A percentile compares a stretch with the other conserved stretches of the same genome.
phyloP scores from a whole-genome alignment of 345 rosid genomes.

The Boechera stricta region DNA sequence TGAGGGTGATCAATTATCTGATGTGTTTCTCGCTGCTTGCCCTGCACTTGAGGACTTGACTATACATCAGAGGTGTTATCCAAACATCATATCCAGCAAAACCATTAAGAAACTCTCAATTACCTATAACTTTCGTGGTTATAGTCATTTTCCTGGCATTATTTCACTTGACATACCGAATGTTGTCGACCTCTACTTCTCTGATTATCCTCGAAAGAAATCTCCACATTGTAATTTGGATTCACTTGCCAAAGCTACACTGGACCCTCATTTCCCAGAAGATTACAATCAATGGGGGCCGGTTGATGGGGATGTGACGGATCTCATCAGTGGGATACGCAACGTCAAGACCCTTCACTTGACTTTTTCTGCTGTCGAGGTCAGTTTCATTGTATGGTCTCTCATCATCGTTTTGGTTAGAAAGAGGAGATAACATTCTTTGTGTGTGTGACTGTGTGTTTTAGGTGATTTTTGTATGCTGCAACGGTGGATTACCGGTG shows the following conservation, averaged over 20 bases:
- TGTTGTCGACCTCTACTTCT: background rate
- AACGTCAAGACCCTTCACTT: background rate
- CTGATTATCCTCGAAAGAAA: background rate
- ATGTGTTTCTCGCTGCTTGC: background rate
- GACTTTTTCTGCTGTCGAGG: background rate
- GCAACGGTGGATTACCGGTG: background rate
- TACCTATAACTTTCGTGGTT: background rate
- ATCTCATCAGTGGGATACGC: background rate
- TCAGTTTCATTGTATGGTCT: background rate
- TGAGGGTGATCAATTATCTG: background rate
- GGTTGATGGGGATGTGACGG: background rate
- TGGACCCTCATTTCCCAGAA: background rate
- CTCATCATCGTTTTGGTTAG: background rate
- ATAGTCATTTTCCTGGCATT: rapidly evolving
- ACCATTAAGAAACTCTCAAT: background rate
- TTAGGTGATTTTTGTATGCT: background rate
- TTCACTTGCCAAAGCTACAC: background rate
- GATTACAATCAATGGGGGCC: background rate
- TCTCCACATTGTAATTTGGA: background rate
- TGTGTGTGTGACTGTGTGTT: background rate
- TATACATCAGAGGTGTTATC: background rate
- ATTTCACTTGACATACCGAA: background rate
- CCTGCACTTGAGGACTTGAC: background rate
- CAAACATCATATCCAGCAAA: background rate
- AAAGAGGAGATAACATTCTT: background rate